These are phyloP conservation scores for Beta macrorhiza DNA, from an alignment of 179 eudicot species.

Conservation along the genomic window DNA sequence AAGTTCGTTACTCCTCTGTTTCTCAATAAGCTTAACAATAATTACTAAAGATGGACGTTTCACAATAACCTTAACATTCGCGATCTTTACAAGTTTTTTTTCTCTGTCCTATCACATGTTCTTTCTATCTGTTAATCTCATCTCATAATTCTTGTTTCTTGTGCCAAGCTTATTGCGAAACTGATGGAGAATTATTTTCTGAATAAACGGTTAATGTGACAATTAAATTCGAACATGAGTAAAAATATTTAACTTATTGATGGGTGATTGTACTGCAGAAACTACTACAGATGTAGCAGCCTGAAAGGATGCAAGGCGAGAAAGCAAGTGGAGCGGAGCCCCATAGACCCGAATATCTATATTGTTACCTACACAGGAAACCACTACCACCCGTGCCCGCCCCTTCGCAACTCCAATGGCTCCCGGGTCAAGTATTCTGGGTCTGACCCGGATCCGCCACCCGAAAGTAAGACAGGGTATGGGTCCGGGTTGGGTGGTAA, in stretches of 20 bases:
- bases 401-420: conserved; percentile 42
- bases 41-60: too few species aligned
- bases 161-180: too few species aligned
- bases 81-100: too few species aligned
- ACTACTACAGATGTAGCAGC: conserved; percentile 80
- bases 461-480: conserved; percentile 3
- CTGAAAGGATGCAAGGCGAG: conserved; percentile 64
- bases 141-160: too few species aligned
- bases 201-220: too few species aligned
- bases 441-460: conserved; percentile 41
- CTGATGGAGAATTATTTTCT: too few species aligned
- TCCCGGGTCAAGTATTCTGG: conserved; percentile 11
- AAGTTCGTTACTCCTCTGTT: neutral
- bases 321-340: conserved; percentile 77
- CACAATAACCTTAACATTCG: too few species aligned
- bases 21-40: neutral
- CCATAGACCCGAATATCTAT: conserved; percentile 41
- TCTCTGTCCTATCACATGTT: neutral
- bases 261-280: conserved; percentile 33
- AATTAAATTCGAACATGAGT: too few species aligned
- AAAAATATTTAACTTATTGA: too few species aligned
- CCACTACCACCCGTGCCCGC: conserved; percentile 65
- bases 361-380: conserved; percentile 59
- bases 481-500: neutral
- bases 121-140: neutral